A percentile compares a stretch with the other conserved stretches of the same genome.
These are phyloP conservation scores for Brasenia schreberi DNA, from an alignment of 164 flowering plant genomes.

Conservation along the genomic window DNA sequence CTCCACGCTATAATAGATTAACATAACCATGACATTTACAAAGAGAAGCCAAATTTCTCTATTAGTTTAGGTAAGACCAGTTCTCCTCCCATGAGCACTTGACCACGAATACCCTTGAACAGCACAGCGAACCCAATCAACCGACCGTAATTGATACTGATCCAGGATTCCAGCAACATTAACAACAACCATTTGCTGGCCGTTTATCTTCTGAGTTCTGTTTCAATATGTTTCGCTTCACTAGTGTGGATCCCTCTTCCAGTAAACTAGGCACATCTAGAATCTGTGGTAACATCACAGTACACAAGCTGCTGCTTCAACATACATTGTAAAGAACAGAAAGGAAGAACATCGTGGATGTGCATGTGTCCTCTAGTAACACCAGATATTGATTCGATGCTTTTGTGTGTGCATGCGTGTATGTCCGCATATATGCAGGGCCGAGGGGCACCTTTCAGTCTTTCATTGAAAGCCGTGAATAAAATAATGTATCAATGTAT, in stretches of 20 bases:
- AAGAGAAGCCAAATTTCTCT: not conserved
- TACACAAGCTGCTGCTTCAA: not conserved
- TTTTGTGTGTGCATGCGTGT: too few relatives aligned
- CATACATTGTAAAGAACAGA: not conserved
- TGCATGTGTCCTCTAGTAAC: too few relatives aligned
- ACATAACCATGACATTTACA: not conserved
- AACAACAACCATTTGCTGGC: slow-evolving; percentile 38
- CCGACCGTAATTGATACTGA: not conserved
- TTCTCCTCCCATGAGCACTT: not conserved
- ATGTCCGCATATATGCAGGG: too few relatives aligned
- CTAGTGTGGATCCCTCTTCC: slow-evolving; percentile 60
- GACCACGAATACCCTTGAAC: not conserved
- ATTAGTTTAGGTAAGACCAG: not conserved
- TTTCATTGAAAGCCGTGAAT: too few relatives aligned
- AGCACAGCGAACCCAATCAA: not conserved
- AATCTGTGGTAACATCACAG: slow-evolving; percentile 30
- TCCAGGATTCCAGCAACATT: slow-evolving; percentile 7
- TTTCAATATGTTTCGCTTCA: slow-evolving; percentile 42
- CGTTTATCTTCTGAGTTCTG: slow-evolving; percentile 25
- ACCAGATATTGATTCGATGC: too few relatives aligned
- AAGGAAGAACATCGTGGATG: not conserved
- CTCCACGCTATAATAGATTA: not conserved
- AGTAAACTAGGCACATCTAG: slow-evolving; percentile 58
- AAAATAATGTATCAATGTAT: too few relatives aligned
- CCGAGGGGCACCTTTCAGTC: too few relatives aligned